Percentiles rank a stretch among this genome's conserved stretches.
Conservation (phyloP, 176 grass and related monocot species). For the Tillandsia fasciculata region DNA sequence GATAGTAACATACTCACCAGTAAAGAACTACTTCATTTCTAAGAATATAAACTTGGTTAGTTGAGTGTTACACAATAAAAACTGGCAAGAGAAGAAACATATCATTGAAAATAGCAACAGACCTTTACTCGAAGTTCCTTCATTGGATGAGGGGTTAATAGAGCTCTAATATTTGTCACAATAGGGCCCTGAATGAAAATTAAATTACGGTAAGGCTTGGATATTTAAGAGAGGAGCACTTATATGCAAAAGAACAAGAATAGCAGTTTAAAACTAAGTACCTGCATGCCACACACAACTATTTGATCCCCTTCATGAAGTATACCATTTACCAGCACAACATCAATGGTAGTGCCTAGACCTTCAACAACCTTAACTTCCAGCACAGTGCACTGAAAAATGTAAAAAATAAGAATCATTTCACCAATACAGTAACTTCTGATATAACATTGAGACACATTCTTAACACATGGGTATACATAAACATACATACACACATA, state of each 20-base stretch:
- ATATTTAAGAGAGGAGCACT: constrained; percentile 8
- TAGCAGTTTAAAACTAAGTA: constrained; percentile 16
- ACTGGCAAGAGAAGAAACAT: constrained; percentile 10
- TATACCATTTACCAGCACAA: constrained; percentile 80
- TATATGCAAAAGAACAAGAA: background rate
- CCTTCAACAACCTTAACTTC: constrained; percentile 96
- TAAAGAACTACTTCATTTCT: background rate
- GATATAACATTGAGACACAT: too few relatives aligned
- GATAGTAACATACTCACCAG: too few relatives aligned
- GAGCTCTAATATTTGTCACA: constrained; percentile 68
- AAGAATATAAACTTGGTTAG: background rate
- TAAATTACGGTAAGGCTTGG: constrained; percentile 1
- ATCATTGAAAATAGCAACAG: constrained; percentile 14
- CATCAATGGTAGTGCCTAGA: constrained; percentile 86
- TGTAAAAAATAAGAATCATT: constrained; percentile 6
- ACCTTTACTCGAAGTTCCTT: constrained; percentile 95
- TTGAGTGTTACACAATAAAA: background rate
- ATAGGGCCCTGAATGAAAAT: constrained; percentile 59
- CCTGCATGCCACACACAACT: constrained; percentile 91
- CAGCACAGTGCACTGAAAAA: constrained; percentile 81
- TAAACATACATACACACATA: background rate
- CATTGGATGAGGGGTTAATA: constrained; percentile 90
- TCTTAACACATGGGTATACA: background rate
- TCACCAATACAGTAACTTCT: constrained; percentile 1
- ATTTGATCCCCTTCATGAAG: constrained; percentile 92